phyloP scores from a whole-genome alignment of 768 basidiomycete species.

The Pleurotus ostreatus region DNA sequence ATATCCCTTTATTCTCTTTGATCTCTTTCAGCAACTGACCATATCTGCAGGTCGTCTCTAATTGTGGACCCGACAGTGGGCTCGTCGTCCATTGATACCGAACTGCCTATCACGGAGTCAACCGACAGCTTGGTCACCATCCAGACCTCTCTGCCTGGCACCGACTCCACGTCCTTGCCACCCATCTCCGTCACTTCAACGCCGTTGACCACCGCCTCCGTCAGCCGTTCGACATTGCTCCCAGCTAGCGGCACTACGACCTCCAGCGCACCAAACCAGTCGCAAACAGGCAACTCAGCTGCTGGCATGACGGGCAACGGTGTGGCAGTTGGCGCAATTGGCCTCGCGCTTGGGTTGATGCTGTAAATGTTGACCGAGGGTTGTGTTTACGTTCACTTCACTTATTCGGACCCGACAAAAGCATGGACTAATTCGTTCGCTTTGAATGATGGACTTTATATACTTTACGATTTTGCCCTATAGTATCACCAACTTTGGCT shows the following conservation, averaged over 20 bases:
- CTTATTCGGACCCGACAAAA: too few species aligned
- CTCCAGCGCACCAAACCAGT: background rate
- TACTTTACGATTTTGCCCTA: too few species aligned
- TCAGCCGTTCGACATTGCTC: background rate
- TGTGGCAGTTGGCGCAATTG: background rate
- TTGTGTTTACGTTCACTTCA: too few species aligned
- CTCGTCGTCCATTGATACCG: background rate
- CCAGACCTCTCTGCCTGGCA: background rate
- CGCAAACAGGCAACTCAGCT: background rate
- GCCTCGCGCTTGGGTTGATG: slow-evolving; percentile 5
- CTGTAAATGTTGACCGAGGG: background rate
- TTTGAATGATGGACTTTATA: too few species aligned
- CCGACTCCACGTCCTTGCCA: background rate
- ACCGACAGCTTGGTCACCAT: background rate
- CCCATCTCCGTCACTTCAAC: background rate
- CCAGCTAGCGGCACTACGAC: background rate
- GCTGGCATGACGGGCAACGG: background rate
- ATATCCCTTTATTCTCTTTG: background rate
- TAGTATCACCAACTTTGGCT: too few species aligned
- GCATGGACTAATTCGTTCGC: too few species aligned
- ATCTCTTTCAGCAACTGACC: background rate
- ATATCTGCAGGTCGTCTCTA: background rate
- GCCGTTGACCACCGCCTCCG: background rate
- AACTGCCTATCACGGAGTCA: background rate
- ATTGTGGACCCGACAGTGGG: background rate